Evolutionary conservation across 2,329 filamentous ascomycete genomes (phyloP), one percentile per base, ranked within the genome.

Genomic region (Clarireedia paspali): DNA sequence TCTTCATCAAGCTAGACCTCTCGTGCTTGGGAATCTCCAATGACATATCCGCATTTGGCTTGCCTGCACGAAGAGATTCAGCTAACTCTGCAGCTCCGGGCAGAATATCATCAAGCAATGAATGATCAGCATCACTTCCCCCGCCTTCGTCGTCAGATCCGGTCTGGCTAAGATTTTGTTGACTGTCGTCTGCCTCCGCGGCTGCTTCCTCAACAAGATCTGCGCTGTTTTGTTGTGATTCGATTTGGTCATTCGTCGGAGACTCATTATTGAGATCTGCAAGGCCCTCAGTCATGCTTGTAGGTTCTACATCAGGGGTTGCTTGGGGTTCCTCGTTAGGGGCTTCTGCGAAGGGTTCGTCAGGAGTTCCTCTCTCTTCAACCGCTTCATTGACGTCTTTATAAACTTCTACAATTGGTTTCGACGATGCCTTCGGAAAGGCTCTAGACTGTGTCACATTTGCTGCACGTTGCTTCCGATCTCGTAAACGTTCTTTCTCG

Each of bases 331-430:
- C 72, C 40, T 63, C 47, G 34, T 87, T 83, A 12, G 30, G 30
- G 3, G 12, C 9, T 34, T 34, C 30, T 12, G 10, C 30, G 30
- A 34, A 34, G 12, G 30, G 30, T 53, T 90, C 87, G 45, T 87
- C 82, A 1, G 77, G 80, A 15, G 82, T 80, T 14, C 83, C 83
- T 50, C 82, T 81, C 67, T 95, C 91, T 63, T 91, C 87, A 10
- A 96, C 91, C 20, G 95, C 94, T 70, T 96, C 91, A 56, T 91
- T 86, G 4, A 96, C 89, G 70, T 96, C 90, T 63, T 89, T 88
- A 69, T 97, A 99, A 7, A 99, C 91, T 70, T 97, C 89, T 15
- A 99, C 91, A 58, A 95, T 92, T 6, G 94, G 91, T 66, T 91
- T 94, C n/a, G 92, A 95, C 17, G 90, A 91, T 42, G 91, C 89